Evolutionary conservation across 805 yeast species (phyloP), one percentile per base, ranked within the genome.

Genomic region (Hanseniaspora vineae): DNA sequence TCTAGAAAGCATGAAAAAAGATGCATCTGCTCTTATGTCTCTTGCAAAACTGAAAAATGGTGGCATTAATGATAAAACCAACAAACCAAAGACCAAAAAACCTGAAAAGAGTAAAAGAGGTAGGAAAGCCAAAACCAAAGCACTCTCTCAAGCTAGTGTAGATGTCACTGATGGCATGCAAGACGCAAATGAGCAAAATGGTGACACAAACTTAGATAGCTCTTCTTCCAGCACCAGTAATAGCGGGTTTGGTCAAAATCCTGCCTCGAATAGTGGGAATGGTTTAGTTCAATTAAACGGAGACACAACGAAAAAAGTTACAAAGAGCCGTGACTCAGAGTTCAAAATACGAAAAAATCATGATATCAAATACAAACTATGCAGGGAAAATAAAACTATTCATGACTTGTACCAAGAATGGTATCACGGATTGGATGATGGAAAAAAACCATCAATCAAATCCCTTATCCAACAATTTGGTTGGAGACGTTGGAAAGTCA

Each of bases 371-470:
- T 65, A 65, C 46, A 65, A 63, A 49, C 51, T 65, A 6, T 65
- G 65, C 15, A 56, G 68, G 42, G 67, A 62, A n/a, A 64, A 65
- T 47, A 65, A 62, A 46, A 62, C 67, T 1, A 57, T 65, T 1
- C 62, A 65, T 66, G 68, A 65, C 50, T 48, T 65, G 10, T 64
- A 62, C 49, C 61, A 64, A 2, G 68, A 65, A 48, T 65, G 68
- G 68, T 65, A 60, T 43, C 55, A 59, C 48, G 68, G 68, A 3
- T 48, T 65, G 13, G 44, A 42, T 12, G 31, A 23, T 29, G 44
- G 32, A 12, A 42, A 17, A 15, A 56, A 60, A 42, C 54, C 55
- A 29, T 55, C 68, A 8, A 60, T 65, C 17, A 57, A 58, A 35
- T 55, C 54, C 17, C 46, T 65, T 44, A 65, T 65, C 31, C 61